These are phyloP conservation scores for Psilocybe cyanescens DNA, from an alignment of 768 basidiomycete genomes.

Conservation along the genomic window DNA sequence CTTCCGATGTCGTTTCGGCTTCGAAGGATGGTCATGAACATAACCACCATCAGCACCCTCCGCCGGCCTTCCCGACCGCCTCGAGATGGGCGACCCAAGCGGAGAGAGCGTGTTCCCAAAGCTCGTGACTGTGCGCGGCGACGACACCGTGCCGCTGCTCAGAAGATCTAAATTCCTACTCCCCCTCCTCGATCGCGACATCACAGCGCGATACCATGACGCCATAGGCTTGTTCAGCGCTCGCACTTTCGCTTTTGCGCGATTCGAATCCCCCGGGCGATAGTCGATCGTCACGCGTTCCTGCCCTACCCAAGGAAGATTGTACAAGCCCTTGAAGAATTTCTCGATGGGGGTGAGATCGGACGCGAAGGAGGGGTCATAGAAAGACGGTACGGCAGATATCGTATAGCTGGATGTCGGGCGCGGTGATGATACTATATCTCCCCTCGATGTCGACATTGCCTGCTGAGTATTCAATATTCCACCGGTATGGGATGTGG, in stretches of 20 bases:
- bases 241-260: slow-evolving; percentile 27
- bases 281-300: slow-evolving; percentile 49
- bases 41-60: slow-evolving; percentile 8
- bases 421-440: slow-evolving; percentile 20
- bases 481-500: not conserved
- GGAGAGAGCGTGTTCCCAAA: slow-evolving; percentile 19
- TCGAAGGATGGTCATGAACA: slow-evolving; percentile 18
- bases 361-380: slow-evolving; percentile 38
- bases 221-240: slow-evolving; percentile 25
- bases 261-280: slow-evolving; percentile 36
- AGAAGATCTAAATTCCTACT: slow-evolving; percentile 23
- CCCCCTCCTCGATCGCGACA: slow-evolving; percentile 24
- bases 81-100: slow-evolving; percentile 21
- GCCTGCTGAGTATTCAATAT: not conserved
- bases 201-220: slow-evolving; percentile 29
- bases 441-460: slow-evolving; percentile 11
- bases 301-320: slow-evolving; percentile 49
- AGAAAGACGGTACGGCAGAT: slow-evolving; percentile 32
- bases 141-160: slow-evolving; percentile 17
- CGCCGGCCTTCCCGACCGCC: slow-evolving; percentile 20
- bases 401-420: slow-evolving; percentile 29
- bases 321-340: slow-evolving; percentile 42
- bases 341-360: slow-evolving; percentile 44
- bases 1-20: slow-evolving; percentile 20
- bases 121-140: slow-evolving; percentile 8